A percentile compares a stretch with the other conserved stretches of the same genome.
Conservation (phyloP, 805 yeast genomes). For the Osmozyma mogii region DNA sequence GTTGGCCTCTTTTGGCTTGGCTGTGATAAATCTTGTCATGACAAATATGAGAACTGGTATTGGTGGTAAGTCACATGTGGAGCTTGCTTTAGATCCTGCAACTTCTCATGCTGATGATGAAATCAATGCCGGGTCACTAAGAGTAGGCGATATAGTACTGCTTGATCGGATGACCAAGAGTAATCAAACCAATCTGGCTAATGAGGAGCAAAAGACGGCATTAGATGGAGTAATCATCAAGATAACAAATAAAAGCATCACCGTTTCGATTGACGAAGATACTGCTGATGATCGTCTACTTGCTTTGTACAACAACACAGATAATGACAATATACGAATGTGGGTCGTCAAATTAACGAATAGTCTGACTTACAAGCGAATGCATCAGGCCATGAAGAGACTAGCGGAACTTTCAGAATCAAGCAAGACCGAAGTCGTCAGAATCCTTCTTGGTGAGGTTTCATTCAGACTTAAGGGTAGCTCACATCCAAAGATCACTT, state of each 20-base stretch:
- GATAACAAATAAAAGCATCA: slow-evolving; percentile 38
- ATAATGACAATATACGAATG: slow-evolving; percentile 33
- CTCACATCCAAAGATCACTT: slow-evolving; percentile 13
- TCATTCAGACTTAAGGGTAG: slow-evolving; percentile 17
- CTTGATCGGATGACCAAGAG: slow-evolving; percentile 39
- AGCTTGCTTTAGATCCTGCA: slow-evolving; percentile 50
- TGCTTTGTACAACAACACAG: slow-evolving; percentile 35
- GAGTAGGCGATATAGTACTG: slow-evolving; percentile 72
- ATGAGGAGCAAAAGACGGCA: slow-evolving; percentile 16
- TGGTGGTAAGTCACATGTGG: slow-evolving; percentile 67
- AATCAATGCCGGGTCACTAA: slow-evolving; percentile 44
- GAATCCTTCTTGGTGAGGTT: slow-evolving; percentile 39
- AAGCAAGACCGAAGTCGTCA: slow-evolving; percentile 26
- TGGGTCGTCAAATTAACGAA: slow-evolving; percentile 67
- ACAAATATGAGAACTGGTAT: slow-evolving; percentile 66
- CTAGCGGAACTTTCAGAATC: slow-evolving; percentile 41
- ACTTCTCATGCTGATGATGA: slow-evolving; percentile 21
- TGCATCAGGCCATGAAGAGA: slow-evolving; percentile 70
- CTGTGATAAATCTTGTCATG: slow-evolving; percentile 57
- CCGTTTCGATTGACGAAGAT: slow-evolving; percentile 50
- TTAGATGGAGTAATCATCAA: slow-evolving; percentile 63
- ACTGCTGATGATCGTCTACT: slow-evolving; percentile 43
- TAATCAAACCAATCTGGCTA: slow-evolving; percentile 17
- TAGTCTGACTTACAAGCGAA: slow-evolving; percentile 65
- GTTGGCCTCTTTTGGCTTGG: slow-evolving; percentile 67